These are phyloP conservation scores for Pulicaria dysenterica DNA, from an alignment of 129 eudicot species.

Conservation along the genomic window DNA sequence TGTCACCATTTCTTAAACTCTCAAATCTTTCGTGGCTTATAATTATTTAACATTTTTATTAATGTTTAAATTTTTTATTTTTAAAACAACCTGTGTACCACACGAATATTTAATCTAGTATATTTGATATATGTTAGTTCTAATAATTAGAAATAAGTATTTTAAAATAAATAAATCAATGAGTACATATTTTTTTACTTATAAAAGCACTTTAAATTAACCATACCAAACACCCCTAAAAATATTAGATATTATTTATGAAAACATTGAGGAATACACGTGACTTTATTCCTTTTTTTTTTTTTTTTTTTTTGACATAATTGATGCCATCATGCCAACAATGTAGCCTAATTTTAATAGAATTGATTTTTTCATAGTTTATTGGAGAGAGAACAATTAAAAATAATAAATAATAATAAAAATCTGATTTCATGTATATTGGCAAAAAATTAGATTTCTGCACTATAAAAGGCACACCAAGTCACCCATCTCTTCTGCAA, in stretches of 20 bases:
- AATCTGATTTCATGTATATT: not conserved
- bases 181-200: no score
- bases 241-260: not conserved
- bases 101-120: no score
- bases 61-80: no score
- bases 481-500: not conserved
- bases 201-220: no score
- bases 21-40: no score
- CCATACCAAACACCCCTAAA: no score
- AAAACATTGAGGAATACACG: not conserved
- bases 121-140: no score
- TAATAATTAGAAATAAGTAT: no score
- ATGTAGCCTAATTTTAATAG: not conserved
- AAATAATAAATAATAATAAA: not conserved
- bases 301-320: not conserved
- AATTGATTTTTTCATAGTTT: conserved; percentile 14
- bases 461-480: conserved; percentile 23
- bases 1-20: no score
- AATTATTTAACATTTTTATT: no score
- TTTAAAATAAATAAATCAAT: no score
- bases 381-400: not conserved
- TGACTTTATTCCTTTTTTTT: conserved; percentile 1
- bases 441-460: not conserved
- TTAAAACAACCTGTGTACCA: no score
- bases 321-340: not conserved